Evolutionary conservation across 2,329 filamentous ascomycete species (phyloP), one percentile per base, ranked within the genome.

Genomic region (Alternaria incomplexa): DNA sequence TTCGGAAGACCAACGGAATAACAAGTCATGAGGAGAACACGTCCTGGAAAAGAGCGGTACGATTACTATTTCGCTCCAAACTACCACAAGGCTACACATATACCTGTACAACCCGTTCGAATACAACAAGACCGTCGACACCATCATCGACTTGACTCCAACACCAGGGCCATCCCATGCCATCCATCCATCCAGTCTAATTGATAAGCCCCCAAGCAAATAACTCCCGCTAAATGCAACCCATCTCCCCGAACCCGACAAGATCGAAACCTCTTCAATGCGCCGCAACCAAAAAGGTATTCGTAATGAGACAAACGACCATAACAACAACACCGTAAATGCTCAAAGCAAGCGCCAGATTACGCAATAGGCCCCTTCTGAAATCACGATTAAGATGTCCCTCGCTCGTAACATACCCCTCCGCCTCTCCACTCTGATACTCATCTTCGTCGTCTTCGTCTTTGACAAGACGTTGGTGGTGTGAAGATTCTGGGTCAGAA

Each of bases 321-420:
- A 99, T 98, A 56, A 99, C 93, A 52, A 91, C 81, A 9, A 93
- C 70, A 20, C 96, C 96, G 76, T 99, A 99, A 9, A 93, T 84
- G 8, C 92, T 90, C 63, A 99, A 83, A 1, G 84, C 90, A 50
- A 97, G 83, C 56, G 93, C 90, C 65, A 93, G 80, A 73, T 89
- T 91, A 62, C 96, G 86, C 58, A 98, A 78, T 52, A 85, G 85
- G 61, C 70, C 86, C 77, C 79, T 89, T 82, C 82, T 88, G 89
- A 79, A 94, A 70, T 82, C 90, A 83, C 81, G 90, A 82, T 84
- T 80, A 84, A 82, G 74, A 85, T 82, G 86, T 83, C 82, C 77
- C 66, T 77, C 76, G 22, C 75, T 69, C 54, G 73, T 78, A 1
- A 74, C 72, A 28, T 77, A 72, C 6, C 77, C 79, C 76, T 65